Evolutionary conservation across 768 basidiomycete species (phyloP).

Genomic region (Gloeophyllum trabeum): DNA sequence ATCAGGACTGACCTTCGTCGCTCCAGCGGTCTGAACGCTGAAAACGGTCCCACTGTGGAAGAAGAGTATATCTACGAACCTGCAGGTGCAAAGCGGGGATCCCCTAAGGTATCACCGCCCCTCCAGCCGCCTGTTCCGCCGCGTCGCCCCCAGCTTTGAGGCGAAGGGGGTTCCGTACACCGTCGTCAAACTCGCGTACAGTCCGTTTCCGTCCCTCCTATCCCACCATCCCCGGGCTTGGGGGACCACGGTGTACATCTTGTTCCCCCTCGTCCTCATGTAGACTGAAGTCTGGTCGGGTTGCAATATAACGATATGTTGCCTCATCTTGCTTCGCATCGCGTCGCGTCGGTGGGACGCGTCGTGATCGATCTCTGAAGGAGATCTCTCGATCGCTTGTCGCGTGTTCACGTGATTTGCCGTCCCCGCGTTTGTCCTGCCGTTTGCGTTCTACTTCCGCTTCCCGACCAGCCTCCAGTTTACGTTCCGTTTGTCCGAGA

Average conservation of each 20-base stretch:
- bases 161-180: slow-evolving; percentile 64
- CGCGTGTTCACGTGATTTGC: too few relatives aligned
- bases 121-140: slow-evolving; percentile 67
- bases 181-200: slow-evolving; percentile 31
- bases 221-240: slow-evolving; percentile 87
- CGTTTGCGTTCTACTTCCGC: too few relatives aligned
- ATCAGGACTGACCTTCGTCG: not conserved
- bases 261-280: slow-evolving; percentile 62
- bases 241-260: slow-evolving; percentile 69
- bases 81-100: slow-evolving; percentile 46
- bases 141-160: slow-evolving; percentile 90
- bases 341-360: slow-evolving; percentile 17
- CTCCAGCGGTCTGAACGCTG: slow-evolving; percentile 28
- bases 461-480: slow-evolving; percentile 21
- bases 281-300: slow-evolving; percentile 24
- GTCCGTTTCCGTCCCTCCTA: slow-evolving; percentile 58
- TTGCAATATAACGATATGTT: not conserved
- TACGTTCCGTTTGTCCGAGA: slow-evolving; percentile 2
- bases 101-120: slow-evolving; percentile 88
- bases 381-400: slow-evolving; percentile 25
- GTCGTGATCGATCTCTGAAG: slow-evolving; percentile 20
- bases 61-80: slow-evolving; percentile 79
- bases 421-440: too few relatives aligned
- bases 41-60: slow-evolving; percentile 52
- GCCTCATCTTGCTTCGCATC: not conserved